phyloP scores from a whole-genome alignment of 73 alveolate species.

The Diophrys sp. region DNA sequence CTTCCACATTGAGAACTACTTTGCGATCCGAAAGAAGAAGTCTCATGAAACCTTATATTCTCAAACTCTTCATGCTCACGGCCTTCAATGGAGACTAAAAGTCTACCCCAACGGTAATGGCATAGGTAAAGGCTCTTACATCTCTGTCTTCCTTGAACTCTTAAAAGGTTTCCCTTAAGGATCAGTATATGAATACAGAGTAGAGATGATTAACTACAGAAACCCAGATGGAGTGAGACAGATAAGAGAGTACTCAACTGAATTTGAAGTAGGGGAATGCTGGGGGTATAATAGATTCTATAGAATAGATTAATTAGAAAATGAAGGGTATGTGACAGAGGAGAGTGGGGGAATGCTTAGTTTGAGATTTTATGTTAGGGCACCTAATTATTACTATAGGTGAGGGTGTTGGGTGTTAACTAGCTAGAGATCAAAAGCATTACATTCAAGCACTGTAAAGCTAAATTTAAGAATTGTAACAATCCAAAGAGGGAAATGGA shows the following conservation, averaged over 20 bases:
- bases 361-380: conserved; percentile 84
- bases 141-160: conserved; percentile 90
- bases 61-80: conserved; percentile 75
- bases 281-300: conserved; percentile 97
- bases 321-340: conserved; percentile 82
- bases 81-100: conserved; percentile 92
- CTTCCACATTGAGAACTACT: conserved; percentile 68
- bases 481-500: background rate
- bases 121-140: conserved; percentile 78
- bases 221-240: conserved; percentile 63
- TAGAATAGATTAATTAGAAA: conserved; percentile 73
- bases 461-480: conserved; percentile 19
- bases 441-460: conserved; percentile 72
- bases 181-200: conserved; percentile 87
- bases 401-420: too few relatives aligned
- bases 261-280: conserved; percentile 96
- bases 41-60: conserved; percentile 83
- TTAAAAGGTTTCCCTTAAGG: conserved; percentile 75
- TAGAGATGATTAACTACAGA: conserved; percentile 82
- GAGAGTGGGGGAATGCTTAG: conserved; percentile 66
- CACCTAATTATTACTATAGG: conserved; percentile 86
- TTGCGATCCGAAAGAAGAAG: conserved; percentile 38
- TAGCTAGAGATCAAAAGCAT: conserved; percentile 78
- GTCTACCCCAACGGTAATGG: conserved; percentile 96
- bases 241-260: conserved; percentile 88